Evolutionary conservation across 768 basidiomycete species (phyloP), one percentile per base, ranked within the genome.

Genomic region (Leucocoprinus sp.): DNA sequence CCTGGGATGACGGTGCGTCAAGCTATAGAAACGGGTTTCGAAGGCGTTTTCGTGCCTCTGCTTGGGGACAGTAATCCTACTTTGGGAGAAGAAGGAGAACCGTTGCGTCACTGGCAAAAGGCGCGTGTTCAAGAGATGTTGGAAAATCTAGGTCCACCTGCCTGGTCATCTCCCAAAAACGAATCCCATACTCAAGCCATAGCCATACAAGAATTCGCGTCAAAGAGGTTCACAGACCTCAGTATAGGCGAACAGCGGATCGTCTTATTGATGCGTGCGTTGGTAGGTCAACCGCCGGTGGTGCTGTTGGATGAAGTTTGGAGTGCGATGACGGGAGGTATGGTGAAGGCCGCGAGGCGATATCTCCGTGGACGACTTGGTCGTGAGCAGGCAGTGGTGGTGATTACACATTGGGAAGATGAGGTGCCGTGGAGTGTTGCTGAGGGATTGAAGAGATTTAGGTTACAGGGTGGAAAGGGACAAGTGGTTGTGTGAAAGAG

Each of bases 241-340:
- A n/a, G n/a, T n/a, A n/a, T n/a, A n/a, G n/a, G n/a, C n/a, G n/a
- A n/a, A n/a, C n/a, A n/a, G n/a, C n/a, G n/a, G n/a, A n/a, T n/a
- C n/a, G n/a, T n/a, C n/a, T n/a, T n/a, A n/a, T n/a, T n/a, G n/a
- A n/a, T n/a, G n/a, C 78, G 93, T 12, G 88, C 93, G 21, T 66
- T 96, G 26, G 90, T 93, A 6, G 76, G 76, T 11, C 65, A 70
- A 11, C 85, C 88, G 2, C 75, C 73, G 44, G 58, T 99, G 27
- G 69, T 98, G 5, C 68, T 97, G 8, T 64, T 97, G 29, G 95
- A 99, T 56, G 95, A 99, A 59, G 87, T 83, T 8, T 93, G 89
- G 78, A 82, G 86, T 17, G 93, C 93, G 19, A 93, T 98, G 89
- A 88, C 88, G 52, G 81, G 78, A 35, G 64, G 60, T 4, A 88